These are phyloP conservation scores for Tympanopsis confertula DNA, from an alignment of 2,329 filamentous ascomycete genomes.

Conservation along the genomic window DNA sequence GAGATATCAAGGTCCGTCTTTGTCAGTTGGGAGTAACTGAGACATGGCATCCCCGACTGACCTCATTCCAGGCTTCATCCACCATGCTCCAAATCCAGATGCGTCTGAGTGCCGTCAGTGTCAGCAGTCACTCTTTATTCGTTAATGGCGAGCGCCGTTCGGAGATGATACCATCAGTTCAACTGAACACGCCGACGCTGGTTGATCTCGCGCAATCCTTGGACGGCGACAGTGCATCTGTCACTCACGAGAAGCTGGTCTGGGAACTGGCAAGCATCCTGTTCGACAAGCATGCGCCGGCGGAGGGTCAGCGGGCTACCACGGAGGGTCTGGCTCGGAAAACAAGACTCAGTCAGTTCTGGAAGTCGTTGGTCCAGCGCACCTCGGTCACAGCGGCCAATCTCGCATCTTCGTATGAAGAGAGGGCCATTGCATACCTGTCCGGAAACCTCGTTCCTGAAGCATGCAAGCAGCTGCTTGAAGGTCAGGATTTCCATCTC, in stretches of 20 bases:
- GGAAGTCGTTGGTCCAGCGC: constrained; percentile 54
- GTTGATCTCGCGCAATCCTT: constrained; percentile 20
- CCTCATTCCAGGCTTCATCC: constrained; percentile 34
- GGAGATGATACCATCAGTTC: constrained; percentile 6
- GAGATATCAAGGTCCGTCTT: no score
- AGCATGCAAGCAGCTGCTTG: constrained; percentile 69
- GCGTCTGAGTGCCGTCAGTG: constrained; percentile 37
- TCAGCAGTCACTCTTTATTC: constrained; percentile 21
- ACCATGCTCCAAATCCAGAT: constrained; percentile 44
- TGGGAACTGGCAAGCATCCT: constrained; percentile 83
- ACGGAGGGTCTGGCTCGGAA: constrained; percentile 32
- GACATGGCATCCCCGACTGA: constrained; percentile 24
- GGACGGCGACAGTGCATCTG: constrained; percentile 23
- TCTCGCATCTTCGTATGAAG: constrained; percentile 56
- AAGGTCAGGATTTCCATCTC: constrained; percentile 70
- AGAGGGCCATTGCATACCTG: constrained; percentile 72
- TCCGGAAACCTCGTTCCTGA: constrained; percentile 70
- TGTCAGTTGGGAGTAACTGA: no score
- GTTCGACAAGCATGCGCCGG: constrained; percentile 53
- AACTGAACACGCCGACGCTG: constrained; percentile 25
- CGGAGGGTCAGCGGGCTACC: not conserved
- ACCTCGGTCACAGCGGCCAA: constrained; percentile 40
- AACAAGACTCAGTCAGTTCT: constrained; percentile 55
- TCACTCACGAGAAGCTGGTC: constrained; percentile 57
- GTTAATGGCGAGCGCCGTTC: not conserved